Conservation (phyloP, 1,284 basidiomycete genomes). For the Exobasidium rhododendri region DNA sequence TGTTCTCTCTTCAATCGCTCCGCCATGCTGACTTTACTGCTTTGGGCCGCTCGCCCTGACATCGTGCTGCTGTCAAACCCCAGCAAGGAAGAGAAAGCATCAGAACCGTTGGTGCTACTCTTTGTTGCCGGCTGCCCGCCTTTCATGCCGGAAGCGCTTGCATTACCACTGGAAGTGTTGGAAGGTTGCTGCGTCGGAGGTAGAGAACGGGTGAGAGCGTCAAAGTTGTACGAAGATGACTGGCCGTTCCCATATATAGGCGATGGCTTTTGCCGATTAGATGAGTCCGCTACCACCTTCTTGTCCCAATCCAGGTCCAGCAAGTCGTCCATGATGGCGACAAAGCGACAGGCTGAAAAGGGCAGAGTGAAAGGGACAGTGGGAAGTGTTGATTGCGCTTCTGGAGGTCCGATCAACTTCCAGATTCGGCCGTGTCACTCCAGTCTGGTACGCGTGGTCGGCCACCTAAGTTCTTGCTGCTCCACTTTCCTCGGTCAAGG, state of each 20-base stretch:
- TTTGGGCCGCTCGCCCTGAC: background rate
- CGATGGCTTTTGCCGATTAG: conserved; percentile 6
- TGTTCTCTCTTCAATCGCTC: conserved; percentile 8
- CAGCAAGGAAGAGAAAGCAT: conserved; percentile 33
- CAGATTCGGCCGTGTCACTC: background rate
- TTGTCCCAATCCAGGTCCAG: conserved; percentile 44
- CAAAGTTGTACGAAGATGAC: conserved; percentile 30
- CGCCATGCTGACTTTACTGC: background rate
- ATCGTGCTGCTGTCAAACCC: background rate
- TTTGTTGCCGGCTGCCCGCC: conserved; percentile 11
- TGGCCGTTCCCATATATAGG: conserved; percentile 11
- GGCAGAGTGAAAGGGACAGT: background rate
- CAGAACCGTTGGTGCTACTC: conserved; percentile 9
- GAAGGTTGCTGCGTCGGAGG: conserved; percentile 20
- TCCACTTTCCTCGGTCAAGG: no score
- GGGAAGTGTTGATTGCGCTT: background rate
- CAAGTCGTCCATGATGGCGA: conserved; percentile 47
- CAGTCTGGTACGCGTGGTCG: no score
- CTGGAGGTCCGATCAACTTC: background rate
- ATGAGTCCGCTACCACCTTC: conserved; percentile 15
- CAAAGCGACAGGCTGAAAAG: background rate
- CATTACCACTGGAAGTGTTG: background rate
- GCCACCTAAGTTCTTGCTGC: no score
- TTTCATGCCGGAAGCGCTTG: background rate
- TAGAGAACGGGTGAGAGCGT: conserved; percentile 33